phyloP scores from a whole-genome alignment of 768 basidiomycete genomes.

The Boletus reticulatus region DNA sequence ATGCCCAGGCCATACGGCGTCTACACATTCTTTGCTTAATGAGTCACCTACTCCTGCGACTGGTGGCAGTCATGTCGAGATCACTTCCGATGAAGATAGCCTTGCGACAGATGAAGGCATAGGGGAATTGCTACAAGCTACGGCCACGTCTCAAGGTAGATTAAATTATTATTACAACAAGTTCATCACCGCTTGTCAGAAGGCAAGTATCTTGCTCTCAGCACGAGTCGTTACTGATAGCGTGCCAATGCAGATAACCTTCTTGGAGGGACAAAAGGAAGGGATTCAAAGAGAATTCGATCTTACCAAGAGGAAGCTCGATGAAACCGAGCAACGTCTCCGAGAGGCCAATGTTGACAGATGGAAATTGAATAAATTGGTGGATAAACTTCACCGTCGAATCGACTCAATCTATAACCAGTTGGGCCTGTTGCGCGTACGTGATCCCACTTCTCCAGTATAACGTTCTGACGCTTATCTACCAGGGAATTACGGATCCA shows the following conservation, averaged over 20 bases:
- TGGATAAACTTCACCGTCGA: slow-evolving; percentile 3
- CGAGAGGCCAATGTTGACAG: slow-evolving; percentile 17
- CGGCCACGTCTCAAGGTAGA: slow-evolving; percentile 15
- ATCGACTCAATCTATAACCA: slow-evolving; percentile 11
- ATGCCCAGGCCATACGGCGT: neutral
- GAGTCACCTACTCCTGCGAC: slow-evolving; percentile 6
- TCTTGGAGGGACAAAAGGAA: slow-evolving; percentile 15
- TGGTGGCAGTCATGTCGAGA: neutral
- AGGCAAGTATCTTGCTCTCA: slow-evolving; percentile 1
- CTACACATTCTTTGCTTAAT: neutral
- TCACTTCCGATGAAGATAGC: neutral
- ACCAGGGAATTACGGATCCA: slow-evolving; percentile 9
- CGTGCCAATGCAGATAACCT: slow-evolving; percentile 6
- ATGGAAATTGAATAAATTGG: slow-evolving; percentile 11
- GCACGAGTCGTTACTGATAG: neutral
- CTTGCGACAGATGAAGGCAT: neutral
- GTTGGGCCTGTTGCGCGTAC: slow-evolving; percentile 11
- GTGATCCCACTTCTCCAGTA: neutral
- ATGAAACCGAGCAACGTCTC: slow-evolving; percentile 17
- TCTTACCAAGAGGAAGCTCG: slow-evolving; percentile 13
- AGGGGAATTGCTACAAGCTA: slow-evolving; percentile 13
- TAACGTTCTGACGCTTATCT: neutral
- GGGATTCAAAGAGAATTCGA: slow-evolving; percentile 15
- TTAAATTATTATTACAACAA: slow-evolving; percentile 8
- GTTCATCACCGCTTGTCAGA: slow-evolving; percentile 10